Evolutionary conservation across 768 basidiomycete genomes (phyloP).

Genomic region (Lentinus tigrinus): DNA sequence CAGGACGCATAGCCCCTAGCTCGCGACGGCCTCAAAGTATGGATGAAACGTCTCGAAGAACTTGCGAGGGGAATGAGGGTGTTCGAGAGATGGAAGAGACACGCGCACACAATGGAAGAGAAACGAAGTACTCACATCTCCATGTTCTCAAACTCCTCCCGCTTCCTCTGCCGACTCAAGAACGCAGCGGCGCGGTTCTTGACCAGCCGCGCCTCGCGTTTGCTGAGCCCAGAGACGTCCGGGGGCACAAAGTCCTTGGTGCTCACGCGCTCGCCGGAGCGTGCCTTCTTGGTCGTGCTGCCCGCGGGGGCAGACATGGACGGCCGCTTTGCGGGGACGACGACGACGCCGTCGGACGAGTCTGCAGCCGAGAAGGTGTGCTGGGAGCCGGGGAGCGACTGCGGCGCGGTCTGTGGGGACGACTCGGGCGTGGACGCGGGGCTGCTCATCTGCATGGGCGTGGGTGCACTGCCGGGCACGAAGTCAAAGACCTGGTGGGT

Average conservation of each 20-base stretch:
- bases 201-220: conserved; percentile 87
- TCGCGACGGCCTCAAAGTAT: neutral
- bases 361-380: conserved; percentile 24
- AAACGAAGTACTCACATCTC: conserved; percentile 64
- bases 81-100: conserved; percentile 3
- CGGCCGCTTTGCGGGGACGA: conserved; percentile 30
- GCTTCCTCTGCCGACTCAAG: conserved; percentile 86
- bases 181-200: conserved; percentile 93
- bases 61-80: too few species aligned
- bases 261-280: conserved; percentile 49
- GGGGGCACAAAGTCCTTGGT: conserved; percentile 87
- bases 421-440: conserved; percentile 31
- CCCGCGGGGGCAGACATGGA: conserved; percentile 20
- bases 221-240: conserved; percentile 83
- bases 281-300: conserved; percentile 42
- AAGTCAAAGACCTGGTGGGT: conserved; percentile 77
- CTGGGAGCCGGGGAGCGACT: conserved; percentile 31
- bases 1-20: neutral
- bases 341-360: conserved; percentile 22
- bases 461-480: conserved; percentile 34
- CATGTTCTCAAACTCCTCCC: conserved; percentile 90
- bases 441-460: conserved; percentile 24
- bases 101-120: conserved; percentile 12
- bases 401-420: conserved; percentile 27
- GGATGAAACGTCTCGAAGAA: neutral